Evolutionary conservation across 2,329 filamentous ascomycete species (phyloP).

Genomic region (Cryphonectria carpinicola): DNA sequence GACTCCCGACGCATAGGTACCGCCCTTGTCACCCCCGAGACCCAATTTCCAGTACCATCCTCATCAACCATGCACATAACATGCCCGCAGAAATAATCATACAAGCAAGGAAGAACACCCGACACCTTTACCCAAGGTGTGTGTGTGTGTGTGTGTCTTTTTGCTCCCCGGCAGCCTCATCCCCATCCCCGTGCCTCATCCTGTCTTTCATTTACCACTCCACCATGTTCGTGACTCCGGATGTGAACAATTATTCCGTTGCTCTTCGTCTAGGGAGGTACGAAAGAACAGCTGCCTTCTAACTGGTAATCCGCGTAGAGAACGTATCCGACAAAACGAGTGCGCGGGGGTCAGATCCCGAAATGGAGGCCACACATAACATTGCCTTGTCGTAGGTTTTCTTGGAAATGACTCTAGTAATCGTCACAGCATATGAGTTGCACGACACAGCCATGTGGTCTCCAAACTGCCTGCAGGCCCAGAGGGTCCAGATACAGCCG

Average conservation of each 20-base stretch:
- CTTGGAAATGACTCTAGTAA: not conserved
- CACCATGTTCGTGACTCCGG: not conserved
- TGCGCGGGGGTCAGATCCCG: not conserved
- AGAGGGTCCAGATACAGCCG: not conserved
- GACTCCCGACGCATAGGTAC: not conserved
- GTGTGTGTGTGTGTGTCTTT: not conserved
- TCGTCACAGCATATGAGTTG: not conserved
- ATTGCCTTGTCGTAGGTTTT: not conserved
- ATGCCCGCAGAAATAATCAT: slow-evolving; percentile 2
- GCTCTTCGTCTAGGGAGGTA: not conserved
- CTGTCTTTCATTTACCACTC: not conserved
- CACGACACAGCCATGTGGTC: not conserved
- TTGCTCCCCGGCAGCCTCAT: not conserved
- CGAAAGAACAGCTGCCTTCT: not conserved
- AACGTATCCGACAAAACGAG: too few species aligned
- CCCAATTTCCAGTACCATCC: not conserved
- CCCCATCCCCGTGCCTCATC: not conserved
- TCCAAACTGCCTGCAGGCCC: not conserved
- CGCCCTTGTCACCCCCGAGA: not conserved
- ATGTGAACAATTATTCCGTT: not conserved
- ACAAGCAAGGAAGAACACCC: not conserved
- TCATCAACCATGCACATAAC: slow-evolving; percentile 1
- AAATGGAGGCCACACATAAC: not conserved
- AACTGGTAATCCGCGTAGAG: not conserved
- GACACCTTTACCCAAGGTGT: not conserved